phyloP scores from a whole-genome alignment of 768 basidiomycete genomes.

The Mycena rebaudengoi region DNA sequence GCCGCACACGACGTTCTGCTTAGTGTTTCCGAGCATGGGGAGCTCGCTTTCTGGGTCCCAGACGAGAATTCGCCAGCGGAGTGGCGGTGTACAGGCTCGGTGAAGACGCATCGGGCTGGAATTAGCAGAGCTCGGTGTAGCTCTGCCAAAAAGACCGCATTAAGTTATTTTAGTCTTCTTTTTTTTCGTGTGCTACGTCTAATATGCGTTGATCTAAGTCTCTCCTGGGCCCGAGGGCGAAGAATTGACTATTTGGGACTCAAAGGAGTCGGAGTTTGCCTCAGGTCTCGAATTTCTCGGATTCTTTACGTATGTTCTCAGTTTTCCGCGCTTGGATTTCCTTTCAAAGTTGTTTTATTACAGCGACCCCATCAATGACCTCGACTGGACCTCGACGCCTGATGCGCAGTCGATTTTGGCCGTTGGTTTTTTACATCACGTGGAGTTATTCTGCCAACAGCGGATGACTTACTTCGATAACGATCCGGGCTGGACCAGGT shows the following conservation, averaged over 20 bases:
- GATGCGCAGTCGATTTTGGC: slow-evolving; percentile 92
- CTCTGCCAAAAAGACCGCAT: slow-evolving; percentile 89
- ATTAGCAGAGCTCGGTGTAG: slow-evolving; percentile 85
- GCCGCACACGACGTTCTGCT: slow-evolving; percentile 76
- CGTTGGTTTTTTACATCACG: slow-evolving; percentile 80
- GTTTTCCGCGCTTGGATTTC: neutral
- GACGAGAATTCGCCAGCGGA: slow-evolving; percentile 46
- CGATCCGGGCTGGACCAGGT: slow-evolving; percentile 80
- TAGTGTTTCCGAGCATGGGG: slow-evolving; percentile 79
- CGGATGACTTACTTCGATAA: slow-evolving; percentile 91
- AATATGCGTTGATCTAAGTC: slow-evolving; percentile 52
- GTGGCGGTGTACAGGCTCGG: slow-evolving; percentile 78
- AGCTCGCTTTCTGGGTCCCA: slow-evolving; percentile 88
- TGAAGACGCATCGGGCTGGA: slow-evolving; percentile 72
- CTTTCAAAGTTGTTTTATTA: neutral
- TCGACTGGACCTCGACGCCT: slow-evolving; percentile 94
- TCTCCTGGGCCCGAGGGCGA: slow-evolving; percentile 66
- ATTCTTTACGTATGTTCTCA: slow-evolving; percentile 60
- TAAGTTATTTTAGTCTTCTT: slow-evolving; percentile 63
- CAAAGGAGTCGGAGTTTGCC: slow-evolving; percentile 91
- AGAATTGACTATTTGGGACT: slow-evolving; percentile 96
- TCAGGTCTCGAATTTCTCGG: slow-evolving; percentile 84
- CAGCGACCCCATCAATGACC: slow-evolving; percentile 77
- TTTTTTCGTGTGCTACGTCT: neutral
- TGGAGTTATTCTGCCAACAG: slow-evolving; percentile 92